Evolutionary conservation across 2,329 filamentous ascomycete species (phyloP), one percentile per base, ranked within the genome.

Genomic region (Talaromyces piceae): DNA sequence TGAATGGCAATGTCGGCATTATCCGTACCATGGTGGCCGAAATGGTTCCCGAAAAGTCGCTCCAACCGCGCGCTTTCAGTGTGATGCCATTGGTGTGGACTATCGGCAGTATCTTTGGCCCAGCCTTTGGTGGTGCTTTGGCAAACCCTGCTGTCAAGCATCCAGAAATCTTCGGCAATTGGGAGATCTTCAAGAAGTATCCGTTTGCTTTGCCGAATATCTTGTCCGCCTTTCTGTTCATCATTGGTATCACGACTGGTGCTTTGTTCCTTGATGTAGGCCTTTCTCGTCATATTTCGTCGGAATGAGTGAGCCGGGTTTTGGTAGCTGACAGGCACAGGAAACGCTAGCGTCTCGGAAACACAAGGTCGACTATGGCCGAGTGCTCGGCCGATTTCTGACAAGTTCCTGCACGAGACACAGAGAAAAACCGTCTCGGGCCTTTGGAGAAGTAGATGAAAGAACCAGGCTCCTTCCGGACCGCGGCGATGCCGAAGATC

Each of bases 1-100:
- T 87, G 41, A 96, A 95, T 63, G 93, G 91, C 49, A 97, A 96
- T 63, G 85, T 91, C n/a, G 87, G 93, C 1, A 96, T 96, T 11
- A 84, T 88, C 74, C 73, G 84, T 55, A 87, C 83, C 2, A 89
- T 93, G 73, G 90, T 96, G 2, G 91, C 91, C 0, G 91, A 96
- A 67, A 83, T 96, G 78, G 90, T 95, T 1, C 87, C 89, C 0
- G 83, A 93, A 66, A 89, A 80, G 65, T 86, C 90, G 63, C 75
- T 95, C 5, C 91, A 96, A 63, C 91, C 91, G 0, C 77, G 83
- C 48, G 93, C 93, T 0, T 97, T 97, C 67, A 90, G 86, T 57
- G 77, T 97, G 43, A 96, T 97, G 91, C 91, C 91, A 3, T 72
- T 97, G 13, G 87, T 86, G 1, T 97, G 89, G 86, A 90, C 84